Evolutionary conservation across 441 rosid genomes (phyloP).

Genomic region (Mallotus repandus): DNA sequence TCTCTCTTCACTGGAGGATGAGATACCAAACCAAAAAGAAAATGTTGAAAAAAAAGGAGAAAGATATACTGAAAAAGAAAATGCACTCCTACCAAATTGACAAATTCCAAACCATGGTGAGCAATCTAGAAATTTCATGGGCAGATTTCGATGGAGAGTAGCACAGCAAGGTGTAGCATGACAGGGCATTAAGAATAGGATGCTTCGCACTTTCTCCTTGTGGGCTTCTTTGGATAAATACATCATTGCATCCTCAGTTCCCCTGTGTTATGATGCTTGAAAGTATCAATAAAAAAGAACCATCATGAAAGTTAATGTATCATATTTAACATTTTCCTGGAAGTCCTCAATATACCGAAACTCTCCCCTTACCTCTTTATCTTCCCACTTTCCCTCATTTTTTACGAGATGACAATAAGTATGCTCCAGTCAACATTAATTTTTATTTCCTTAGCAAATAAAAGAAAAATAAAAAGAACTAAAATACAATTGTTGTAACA

Average conservation of each 20-base stretch:
- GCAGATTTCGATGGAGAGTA: slow-evolving; percentile 57
- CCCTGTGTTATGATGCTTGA: slow-evolving; percentile 55
- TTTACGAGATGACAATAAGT: not conserved
- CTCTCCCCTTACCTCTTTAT: not conserved
- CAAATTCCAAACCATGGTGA: slow-evolving; percentile 59
- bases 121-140: slow-evolving; percentile 84
- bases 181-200: slow-evolving; percentile 86
- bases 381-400: not conserved
- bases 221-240: slow-evolving; percentile 74
- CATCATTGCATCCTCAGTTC: slow-evolving; percentile 89
- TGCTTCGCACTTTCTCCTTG: slow-evolving; percentile 55
- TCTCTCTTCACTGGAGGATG: slow-evolving; percentile 53
- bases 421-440: not conserved
- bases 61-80: slow-evolving; percentile 16
- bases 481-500: not conserved
- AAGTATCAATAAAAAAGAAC: slow-evolving; percentile 25
- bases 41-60: not conserved
- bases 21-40: slow-evolving; percentile 19
- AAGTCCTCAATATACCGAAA: not conserved
- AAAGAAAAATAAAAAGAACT: not conserved
- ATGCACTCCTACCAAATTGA: not conserved
- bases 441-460: not conserved
- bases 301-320: no score
- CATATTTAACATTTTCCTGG: not conserved
- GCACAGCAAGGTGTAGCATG: slow-evolving; percentile 96